Conservation (phyloP, 78 protist species). For the Cyanophora paradoxa region DNA sequence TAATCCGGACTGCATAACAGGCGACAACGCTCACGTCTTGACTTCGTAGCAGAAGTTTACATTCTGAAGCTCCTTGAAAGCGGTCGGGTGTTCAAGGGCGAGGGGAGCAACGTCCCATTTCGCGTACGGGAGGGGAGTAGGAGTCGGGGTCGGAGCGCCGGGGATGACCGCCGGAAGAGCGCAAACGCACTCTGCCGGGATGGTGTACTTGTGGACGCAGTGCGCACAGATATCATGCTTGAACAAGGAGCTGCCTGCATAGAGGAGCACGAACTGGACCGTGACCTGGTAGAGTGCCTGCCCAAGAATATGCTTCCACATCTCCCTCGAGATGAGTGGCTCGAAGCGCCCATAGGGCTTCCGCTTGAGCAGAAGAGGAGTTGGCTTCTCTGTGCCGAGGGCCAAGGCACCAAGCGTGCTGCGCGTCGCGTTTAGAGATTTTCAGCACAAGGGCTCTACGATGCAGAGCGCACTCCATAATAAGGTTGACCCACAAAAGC, state of each 20-base stretch:
- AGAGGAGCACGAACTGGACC: constrained; percentile 35
- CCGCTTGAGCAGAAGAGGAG: constrained; percentile 2
- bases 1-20: background rate
- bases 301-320: constrained; percentile 78
- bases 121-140: too few relatives aligned
- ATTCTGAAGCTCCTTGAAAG: too few relatives aligned
- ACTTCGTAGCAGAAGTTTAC: too few relatives aligned
- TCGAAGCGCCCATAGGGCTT: constrained; percentile 27
- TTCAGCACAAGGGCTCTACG: too few relatives aligned
- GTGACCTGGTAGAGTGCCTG: constrained; percentile 41
- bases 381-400: constrained; percentile 26
- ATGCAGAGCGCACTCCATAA: constrained; percentile 81
- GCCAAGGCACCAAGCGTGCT: constrained; percentile 27
- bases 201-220: too few relatives aligned
- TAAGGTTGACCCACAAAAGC: constrained; percentile 76
- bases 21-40: background rate
- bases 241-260: constrained; percentile 24
- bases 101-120: too few relatives aligned
- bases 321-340: constrained; percentile 49
- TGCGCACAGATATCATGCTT: too few relatives aligned
- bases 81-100: too few relatives aligned
- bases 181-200: too few relatives aligned
- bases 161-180: too few relatives aligned
- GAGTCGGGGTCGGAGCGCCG: too few relatives aligned
- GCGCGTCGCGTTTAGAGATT: too few relatives aligned